Conservation (phyloP, 1,284 basidiomycete species). For the Rhodofomes roseus region DNA sequence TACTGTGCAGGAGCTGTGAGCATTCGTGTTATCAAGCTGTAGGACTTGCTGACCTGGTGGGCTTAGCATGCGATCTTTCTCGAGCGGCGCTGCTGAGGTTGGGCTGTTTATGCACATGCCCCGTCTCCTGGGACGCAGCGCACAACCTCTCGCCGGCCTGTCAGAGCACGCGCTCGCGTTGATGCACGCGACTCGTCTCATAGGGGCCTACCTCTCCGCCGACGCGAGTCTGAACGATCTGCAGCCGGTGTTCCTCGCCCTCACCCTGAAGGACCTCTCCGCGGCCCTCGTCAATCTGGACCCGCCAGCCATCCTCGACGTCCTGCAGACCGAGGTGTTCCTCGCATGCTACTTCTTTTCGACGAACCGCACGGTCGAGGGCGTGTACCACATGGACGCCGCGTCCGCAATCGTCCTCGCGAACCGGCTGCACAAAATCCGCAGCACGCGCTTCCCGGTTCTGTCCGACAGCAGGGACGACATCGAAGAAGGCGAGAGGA, state of each 20-base stretch:
- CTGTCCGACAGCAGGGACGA: conserved; percentile 26
- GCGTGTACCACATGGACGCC: conserved; percentile 38
- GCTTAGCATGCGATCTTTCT: conserved; percentile 25
- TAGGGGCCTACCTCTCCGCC: conserved; percentile 22
- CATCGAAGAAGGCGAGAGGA: conserved; percentile 41
- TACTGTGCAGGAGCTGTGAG: neutral
- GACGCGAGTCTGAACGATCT: conserved; percentile 14
- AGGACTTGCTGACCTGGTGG: neutral
- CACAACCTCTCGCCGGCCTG: conserved; percentile 3
- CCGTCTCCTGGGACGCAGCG: conserved; percentile 23
- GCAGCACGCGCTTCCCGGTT: conserved; percentile 14
- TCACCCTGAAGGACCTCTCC: conserved; percentile 24
- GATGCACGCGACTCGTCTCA: conserved; percentile 23
- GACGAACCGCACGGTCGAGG: conserved; percentile 38
- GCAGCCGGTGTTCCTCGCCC: conserved; percentile 23
- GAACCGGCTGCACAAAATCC: conserved; percentile 28
- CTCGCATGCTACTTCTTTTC: conserved; percentile 42
- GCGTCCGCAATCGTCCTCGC: conserved; percentile 37
- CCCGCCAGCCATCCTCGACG: conserved; percentile 33
- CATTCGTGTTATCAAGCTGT: neutral
- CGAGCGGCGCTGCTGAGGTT: conserved; percentile 31
- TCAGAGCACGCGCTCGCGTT: conserved; percentile 17
- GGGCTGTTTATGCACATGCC: conserved; percentile 38
- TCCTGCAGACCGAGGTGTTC: conserved; percentile 42
- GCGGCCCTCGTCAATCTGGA: conserved; percentile 27